These are phyloP conservation scores for Wickerhamiella lipophila DNA, from an alignment of 805 yeast genomes.

Conservation along the genomic window DNA sequence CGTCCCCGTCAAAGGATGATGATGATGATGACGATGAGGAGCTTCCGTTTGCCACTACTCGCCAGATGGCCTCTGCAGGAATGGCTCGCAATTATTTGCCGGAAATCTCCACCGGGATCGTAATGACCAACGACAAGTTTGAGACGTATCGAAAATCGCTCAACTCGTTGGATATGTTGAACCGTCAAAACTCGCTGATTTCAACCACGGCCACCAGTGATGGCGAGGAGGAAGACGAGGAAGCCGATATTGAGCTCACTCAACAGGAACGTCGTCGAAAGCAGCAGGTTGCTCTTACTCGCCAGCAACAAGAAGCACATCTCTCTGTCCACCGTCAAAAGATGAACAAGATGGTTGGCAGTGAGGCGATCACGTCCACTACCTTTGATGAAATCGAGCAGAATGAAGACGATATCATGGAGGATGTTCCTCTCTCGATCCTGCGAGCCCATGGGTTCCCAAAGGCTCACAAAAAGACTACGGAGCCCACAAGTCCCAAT, in stretches of 20 bases:
- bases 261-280: conserved; percentile 22
- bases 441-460: conserved; percentile 33
- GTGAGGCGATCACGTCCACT: conserved; percentile 11
- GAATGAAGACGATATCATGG: conserved; percentile 30
- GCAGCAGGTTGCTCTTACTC: conserved; percentile 18
- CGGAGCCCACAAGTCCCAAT: conserved; percentile 2
- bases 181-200: conserved; percentile 15
- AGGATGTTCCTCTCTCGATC: conserved; percentile 32
- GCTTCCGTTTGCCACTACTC: conserved; percentile 22
- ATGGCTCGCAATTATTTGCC: conserved; percentile 18
- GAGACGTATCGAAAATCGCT: conserved; percentile 22
- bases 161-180: conserved; percentile 14
- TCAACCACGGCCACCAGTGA: conserved; percentile 17
- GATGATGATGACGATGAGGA: conserved; percentile 23
- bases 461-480: background rate
- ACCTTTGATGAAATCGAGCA: conserved; percentile 17
- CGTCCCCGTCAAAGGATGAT: background rate
- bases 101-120: conserved; percentile 14
- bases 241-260: conserved; percentile 31
- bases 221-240: conserved; percentile 34
- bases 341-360: conserved; percentile 31
- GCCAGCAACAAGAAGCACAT: conserved; percentile 31
- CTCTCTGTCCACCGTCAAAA: conserved; percentile 32
- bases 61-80: conserved; percentile 17
- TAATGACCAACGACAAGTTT: conserved; percentile 22